Evolutionary conservation across 257 asterid genomes (phyloP), one percentile per base, ranked within the genome.

Genomic region (Oldenlandia corymbosa): DNA sequence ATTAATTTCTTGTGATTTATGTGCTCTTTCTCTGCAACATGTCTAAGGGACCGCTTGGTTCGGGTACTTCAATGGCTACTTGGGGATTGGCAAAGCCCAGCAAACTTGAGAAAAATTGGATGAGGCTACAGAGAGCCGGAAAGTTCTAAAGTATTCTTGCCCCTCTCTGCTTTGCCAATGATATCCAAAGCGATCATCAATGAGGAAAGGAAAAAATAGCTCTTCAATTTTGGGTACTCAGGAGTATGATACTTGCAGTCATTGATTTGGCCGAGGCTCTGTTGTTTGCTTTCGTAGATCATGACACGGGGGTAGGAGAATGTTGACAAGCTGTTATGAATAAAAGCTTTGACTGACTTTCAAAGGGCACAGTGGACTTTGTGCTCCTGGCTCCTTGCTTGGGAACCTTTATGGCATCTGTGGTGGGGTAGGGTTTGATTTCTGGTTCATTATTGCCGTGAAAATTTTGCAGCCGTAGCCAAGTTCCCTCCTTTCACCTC

Each of bases 101-200:
- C 26, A 49, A 2, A 45, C 39, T 16, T 24, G 7, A 58, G 31
- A 36, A 5, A 30, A 30, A 37, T 55, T 45, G 53, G 52, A 67
- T 55, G 73, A 73, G 78, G 70, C 70, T 58, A 30, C 53, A 24
- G 65, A 58, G 72, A 34, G 69, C 26, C 12, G 69, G 69, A 77
- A 46, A 55, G 67, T 70, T 70, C 58, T 68, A 26, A 69, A 70
- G 83, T 87, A 83, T 64, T 79, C 82, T 84, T 81, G 78, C 80
- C 83, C 73, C 75, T 77, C 64, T 75, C 78, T 75, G 77, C 47
- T 28, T 58, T 26, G 73, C 75, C 75, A 7, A 45, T 59, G 69
- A 58, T 62, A 69, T 55, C 61, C 12, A 37, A 1, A 2, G 27
- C 26, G 1, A 39, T 28, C 12, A 6, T 27, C 0, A 48, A n/a